These are phyloP conservation scores for Flaveria ramosissima DNA, from an alignment of 129 eudicot species.

Conservation along the genomic window DNA sequence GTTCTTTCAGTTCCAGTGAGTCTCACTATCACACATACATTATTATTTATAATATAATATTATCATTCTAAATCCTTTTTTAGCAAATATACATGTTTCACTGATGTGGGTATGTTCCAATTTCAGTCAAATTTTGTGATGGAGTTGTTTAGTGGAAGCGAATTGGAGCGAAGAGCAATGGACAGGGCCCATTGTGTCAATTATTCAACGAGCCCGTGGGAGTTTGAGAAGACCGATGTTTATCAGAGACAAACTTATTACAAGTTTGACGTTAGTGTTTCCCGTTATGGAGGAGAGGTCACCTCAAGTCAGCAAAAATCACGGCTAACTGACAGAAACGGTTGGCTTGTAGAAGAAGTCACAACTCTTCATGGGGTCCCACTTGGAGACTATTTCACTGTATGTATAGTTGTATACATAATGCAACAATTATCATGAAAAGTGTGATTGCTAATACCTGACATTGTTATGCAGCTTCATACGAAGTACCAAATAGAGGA, in stretches of 20 bases:
- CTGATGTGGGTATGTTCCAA: slow-evolving; percentile 11
- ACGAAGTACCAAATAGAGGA: slow-evolving; percentile 87
- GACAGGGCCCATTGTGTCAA: slow-evolving; percentile 86
- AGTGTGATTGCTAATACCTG: slow-evolving; percentile 5
- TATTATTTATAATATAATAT: not conserved
- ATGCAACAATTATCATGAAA: not conserved
- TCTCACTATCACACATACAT: slow-evolving; percentile 8
- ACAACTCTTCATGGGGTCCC: slow-evolving; percentile 97
- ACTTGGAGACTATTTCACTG: slow-evolving; percentile 86
- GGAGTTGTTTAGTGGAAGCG: slow-evolving; percentile 87
- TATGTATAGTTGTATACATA: slow-evolving; percentile 30
- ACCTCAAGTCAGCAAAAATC: slow-evolving; percentile 90
- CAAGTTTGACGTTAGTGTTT: slow-evolving; percentile 66
- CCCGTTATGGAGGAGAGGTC: slow-evolving; percentile 91
- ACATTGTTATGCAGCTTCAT: slow-evolving; percentile 66
- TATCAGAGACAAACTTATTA: slow-evolving; percentile 83
- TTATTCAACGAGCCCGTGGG: slow-evolving; percentile 91
- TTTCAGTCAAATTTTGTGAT: slow-evolving; percentile 74
- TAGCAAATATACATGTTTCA: not conserved
- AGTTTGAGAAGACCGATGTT: slow-evolving; percentile 74
- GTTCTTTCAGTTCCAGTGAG: slow-evolving; percentile 85
- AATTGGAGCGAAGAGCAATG: slow-evolving; percentile 75
- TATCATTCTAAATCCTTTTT: not conserved
- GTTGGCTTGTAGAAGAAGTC: slow-evolving; percentile 95
- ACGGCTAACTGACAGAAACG: slow-evolving; percentile 64